Evolutionary conservation across 345 rosid species (phyloP).

Genomic region (Gossypium herbaceum): DNA sequence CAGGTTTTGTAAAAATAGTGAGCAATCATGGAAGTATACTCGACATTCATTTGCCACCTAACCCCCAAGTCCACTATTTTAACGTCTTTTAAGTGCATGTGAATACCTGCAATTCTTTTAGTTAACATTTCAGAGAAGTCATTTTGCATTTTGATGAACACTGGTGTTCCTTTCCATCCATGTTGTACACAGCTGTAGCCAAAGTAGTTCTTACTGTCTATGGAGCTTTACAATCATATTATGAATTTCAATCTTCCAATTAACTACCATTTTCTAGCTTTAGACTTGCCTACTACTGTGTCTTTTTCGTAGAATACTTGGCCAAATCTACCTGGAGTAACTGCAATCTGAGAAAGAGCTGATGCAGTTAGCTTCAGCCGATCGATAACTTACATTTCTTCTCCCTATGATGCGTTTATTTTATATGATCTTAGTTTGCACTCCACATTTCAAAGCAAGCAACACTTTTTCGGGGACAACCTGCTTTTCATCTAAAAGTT

Average conservation of each 20-base stretch:
- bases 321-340: neutral
- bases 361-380: neutral
- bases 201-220: neutral
- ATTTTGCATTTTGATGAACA: neutral
- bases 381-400: neutral
- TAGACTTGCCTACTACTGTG: neutral
- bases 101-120: neutral
- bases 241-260: neutral
- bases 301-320: neutral
- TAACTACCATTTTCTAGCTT: conserved; percentile 4
- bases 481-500: neutral
- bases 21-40: neutral
- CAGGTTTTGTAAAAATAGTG: neutral
- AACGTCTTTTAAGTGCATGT: neutral
- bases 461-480: neutral
- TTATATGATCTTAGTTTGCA: neutral
- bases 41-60: neutral
- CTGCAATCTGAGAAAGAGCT: neutral
- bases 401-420: neutral
- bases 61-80: neutral
- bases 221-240: neutral
- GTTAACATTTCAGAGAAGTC: neutral
- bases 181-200: neutral
- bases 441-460: neutral
- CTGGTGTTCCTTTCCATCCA: neutral